These are phyloP conservation scores for Boletus rubropictus DNA, from an alignment of 768 basidiomycete species.

Conservation along the genomic window DNA sequence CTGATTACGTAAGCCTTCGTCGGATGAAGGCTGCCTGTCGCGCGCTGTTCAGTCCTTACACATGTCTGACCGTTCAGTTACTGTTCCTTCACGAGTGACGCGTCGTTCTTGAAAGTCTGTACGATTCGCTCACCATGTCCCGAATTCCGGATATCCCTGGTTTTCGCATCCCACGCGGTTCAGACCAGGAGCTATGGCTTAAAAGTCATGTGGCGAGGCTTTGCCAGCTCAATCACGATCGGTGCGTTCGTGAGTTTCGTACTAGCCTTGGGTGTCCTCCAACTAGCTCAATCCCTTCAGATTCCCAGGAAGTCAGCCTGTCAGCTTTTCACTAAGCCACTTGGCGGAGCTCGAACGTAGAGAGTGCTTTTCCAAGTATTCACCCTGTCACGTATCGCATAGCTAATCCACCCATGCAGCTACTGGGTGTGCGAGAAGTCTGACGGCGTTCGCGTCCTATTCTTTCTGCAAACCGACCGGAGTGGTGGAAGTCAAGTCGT, in stretches of 20 bases:
- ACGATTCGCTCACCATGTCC: conserved; percentile 34
- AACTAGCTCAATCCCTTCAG: conserved; percentile 34
- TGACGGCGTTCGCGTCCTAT: conserved; percentile 87
- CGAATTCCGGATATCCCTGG: conserved; percentile 73
- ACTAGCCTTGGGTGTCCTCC: background rate
- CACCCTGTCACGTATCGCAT: background rate
- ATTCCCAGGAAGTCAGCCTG: conserved; percentile 94
- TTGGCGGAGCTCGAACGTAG: conserved; percentile 71
- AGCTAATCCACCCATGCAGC: conserved; percentile 38
- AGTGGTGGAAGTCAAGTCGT: conserved; percentile 49
- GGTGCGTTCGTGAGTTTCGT: conserved; percentile 37
- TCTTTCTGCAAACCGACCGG: conserved; percentile 65
- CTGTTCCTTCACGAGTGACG: background rate
- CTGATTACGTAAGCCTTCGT: conserved; percentile 17
- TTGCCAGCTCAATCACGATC: conserved; percentile 59
- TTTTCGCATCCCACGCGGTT: conserved; percentile 43
- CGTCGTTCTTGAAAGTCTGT: background rate
- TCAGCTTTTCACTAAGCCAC: conserved; percentile 75
- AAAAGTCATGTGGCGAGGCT: conserved; percentile 56
- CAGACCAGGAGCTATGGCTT: conserved; percentile 62
- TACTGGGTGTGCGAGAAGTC: conserved; percentile 99
- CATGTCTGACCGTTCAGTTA: background rate
- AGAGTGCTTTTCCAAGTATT: conserved; percentile 49
- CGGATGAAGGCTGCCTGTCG: background rate
- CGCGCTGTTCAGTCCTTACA: background rate